Conservation (phyloP, 495 filamentous ascomycete genomes). For the Cetradonia linearis region DNA sequence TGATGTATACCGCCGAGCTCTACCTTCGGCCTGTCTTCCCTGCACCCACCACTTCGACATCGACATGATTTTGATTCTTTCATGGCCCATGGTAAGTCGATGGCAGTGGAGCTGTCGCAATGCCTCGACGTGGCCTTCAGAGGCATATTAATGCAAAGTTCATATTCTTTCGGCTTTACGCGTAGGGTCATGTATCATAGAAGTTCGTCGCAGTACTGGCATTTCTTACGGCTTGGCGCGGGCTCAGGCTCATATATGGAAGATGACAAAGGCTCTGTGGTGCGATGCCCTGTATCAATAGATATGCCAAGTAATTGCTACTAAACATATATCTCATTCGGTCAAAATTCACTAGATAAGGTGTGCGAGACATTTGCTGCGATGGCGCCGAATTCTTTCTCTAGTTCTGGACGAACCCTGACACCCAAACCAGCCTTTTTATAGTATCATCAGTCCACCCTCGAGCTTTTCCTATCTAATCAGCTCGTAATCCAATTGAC, state of each 20-base stretch:
- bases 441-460: too few relatives aligned
- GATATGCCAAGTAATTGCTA: slow-evolving; percentile 9
- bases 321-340: slow-evolving; percentile 11
- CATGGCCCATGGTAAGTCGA: not conserved
- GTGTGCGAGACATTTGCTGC: too few relatives aligned
- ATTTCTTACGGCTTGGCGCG: slow-evolving; percentile 11
- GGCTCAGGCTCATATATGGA: slow-evolving; percentile 9
- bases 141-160: slow-evolving; percentile 3
- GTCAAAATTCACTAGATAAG: not conserved
- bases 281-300: slow-evolving; percentile 13
- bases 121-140: slow-evolving; percentile 5
- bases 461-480: too few relatives aligned
- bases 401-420: too few relatives aligned
- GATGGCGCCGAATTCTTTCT: too few relatives aligned
- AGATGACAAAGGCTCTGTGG: slow-evolving; percentile 1
- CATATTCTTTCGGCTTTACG: slow-evolving; percentile 13
- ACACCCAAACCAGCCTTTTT: too few relatives aligned
- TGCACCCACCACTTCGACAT: not conserved
- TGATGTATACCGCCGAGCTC: not conserved
- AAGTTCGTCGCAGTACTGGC: slow-evolving; percentile 5
- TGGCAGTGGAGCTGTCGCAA: slow-evolving; percentile 13
- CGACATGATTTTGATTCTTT: not conserved
- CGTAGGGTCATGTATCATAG: slow-evolving; percentile 15
- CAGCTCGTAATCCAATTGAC: too few relatives aligned
- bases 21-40: not conserved